Percentiles rank a stretch among this genome's conserved stretches.
Evolutionary conservation across 1,139 yeast genomes (phyloP).

Genomic region (Saccharomyces uvarum): DNA sequence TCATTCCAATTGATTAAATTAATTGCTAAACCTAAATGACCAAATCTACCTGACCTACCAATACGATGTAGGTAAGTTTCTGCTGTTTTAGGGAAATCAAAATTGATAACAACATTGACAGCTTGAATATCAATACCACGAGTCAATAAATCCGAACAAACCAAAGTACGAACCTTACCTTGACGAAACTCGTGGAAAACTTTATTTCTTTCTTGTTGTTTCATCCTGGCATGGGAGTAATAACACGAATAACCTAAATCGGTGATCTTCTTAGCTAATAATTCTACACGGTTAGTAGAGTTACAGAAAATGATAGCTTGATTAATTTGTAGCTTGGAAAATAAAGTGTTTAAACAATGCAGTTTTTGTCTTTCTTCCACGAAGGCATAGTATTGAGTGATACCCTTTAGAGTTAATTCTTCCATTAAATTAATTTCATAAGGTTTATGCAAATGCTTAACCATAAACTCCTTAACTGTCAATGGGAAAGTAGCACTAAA

Average conservation of each 20-base stretch:
- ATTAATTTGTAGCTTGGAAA: slow-evolving; percentile 88
- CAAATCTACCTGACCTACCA: slow-evolving; percentile 98
- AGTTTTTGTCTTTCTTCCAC: slow-evolving; percentile 94
- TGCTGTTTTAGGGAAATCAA: slow-evolving; percentile 96
- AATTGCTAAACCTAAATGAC: slow-evolving; percentile 95
- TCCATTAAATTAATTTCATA: slow-evolving; percentile 97
- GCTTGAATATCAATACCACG: slow-evolving; percentile 99
- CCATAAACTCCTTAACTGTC: slow-evolving; percentile 89
- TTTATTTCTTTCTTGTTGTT: slow-evolving; percentile 93
- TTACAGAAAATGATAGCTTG: slow-evolving; percentile 96
- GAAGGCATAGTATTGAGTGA: slow-evolving; percentile 93
- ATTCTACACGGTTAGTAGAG: slow-evolving; percentile 91
- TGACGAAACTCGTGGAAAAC: slow-evolving; percentile 98
- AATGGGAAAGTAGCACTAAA: slow-evolving; percentile 96
- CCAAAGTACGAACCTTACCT: slow-evolving; percentile 94
- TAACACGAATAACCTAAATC: slow-evolving; percentile 95
- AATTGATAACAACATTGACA: slow-evolving; percentile 93
- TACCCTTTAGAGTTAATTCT: slow-evolving; percentile 90
- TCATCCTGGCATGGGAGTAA: slow-evolving; percentile 96
- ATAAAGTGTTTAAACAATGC: slow-evolving; percentile 90
- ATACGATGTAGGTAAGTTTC: slow-evolving; percentile 97
- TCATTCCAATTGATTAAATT: slow-evolving; percentile 96
- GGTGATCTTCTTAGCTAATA: slow-evolving; percentile 89
- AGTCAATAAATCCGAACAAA: slow-evolving; percentile 90
- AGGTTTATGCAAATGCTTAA: slow-evolving; percentile 80